Base-by-base conservation (phyloP, 164 flowering plant species). In the Chimonanthus salicifolius region DNA sequence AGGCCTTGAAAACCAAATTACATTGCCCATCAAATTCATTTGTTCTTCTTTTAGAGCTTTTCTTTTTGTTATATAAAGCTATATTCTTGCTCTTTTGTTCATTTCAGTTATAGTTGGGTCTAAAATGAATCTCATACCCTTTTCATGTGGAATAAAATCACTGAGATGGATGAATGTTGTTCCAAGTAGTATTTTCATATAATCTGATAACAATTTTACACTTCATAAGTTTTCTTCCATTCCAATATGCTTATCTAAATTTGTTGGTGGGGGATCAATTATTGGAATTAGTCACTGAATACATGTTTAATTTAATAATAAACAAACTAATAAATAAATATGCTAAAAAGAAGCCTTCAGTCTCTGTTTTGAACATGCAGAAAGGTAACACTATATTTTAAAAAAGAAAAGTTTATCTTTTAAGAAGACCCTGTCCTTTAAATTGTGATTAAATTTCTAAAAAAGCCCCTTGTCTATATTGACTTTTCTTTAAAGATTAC, bases 1-100 rank as follows among this genome's bases (percentile, higher is more conserved):
- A 92, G 58, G 74, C 94, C 87, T 0, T 87, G 77, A 83, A 64
- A 44, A 33, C 33, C 33, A 33, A 33, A 33, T 33, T 33, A 33
- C 33, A 33, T 33, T 33, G 33, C 33, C 33, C 33, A 33, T 33
- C 33, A 33, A 33, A 33, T 16, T 62, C 64, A 6, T 6, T 62
- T 2, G 13, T 7, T 62, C 18, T n/a, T 62, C 6, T n/a, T 62
- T 62, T 62, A 15, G 13, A 3, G 4, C 6, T n/a, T 18, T 62
- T 4, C n/a, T 8, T 16, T 10, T 5, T 62, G 33, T 62, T 2
- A 16, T 62, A 62, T 33, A 62, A 62, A 62, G 20, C 65, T 33
- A 62, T n/a, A 10, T n/a, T 16, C 65, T 7, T 62, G 65, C 65
- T n/a, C 20, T 62, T 62, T 62, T 62, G 65, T n/a, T 62, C 20